A percentile compares a stretch with the other conserved stretches of the same genome.
Conservation (phyloP, 306 rosid genomes). For the Ceratonia siliqua region DNA sequence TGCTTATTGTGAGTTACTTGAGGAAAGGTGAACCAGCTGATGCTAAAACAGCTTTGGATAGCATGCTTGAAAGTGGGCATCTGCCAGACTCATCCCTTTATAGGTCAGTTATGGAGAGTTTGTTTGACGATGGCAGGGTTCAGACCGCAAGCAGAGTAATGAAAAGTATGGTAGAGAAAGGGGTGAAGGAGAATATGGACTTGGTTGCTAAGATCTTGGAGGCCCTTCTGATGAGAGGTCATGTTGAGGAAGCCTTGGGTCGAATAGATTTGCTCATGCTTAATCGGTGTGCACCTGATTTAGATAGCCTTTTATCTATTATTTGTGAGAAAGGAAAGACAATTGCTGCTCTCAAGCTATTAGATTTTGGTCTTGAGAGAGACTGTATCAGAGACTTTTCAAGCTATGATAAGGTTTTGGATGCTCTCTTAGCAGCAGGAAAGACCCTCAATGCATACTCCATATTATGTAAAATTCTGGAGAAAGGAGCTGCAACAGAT, state of each 20-base stretch:
- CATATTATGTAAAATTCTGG: constrained; percentile 77
- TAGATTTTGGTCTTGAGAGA: constrained; percentile 83
- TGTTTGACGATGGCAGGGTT: constrained; percentile 83
- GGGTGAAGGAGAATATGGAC: constrained; percentile 80
- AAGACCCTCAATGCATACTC: constrained; percentile 89
- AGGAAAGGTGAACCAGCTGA: constrained; percentile 90
- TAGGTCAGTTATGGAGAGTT: constrained; percentile 71
- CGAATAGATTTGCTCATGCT: constrained; percentile 71
- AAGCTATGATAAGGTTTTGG: constrained; percentile 79
- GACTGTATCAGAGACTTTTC: constrained; percentile 61
- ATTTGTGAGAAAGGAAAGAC: constrained; percentile 86
- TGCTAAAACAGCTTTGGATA: constrained; percentile 78
- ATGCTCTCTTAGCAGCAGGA: constrained; percentile 71
- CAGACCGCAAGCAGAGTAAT: constrained; percentile 95
- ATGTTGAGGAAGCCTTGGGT: constrained; percentile 88
- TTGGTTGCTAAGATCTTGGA: constrained; percentile 81
- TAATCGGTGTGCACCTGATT: constrained; percentile 58
- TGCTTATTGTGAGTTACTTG: constrained; percentile 80
- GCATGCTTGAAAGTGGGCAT: constrained; percentile 88
- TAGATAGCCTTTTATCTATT: constrained; percentile 59
- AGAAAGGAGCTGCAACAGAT: constrained; percentile 65
- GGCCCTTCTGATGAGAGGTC: constrained; percentile 87
- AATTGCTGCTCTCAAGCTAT: constrained; percentile 81
- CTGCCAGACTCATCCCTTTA: constrained; percentile 65
- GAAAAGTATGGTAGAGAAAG: constrained; percentile 90